Percentiles rank a stretch among this genome's conserved stretches.
phyloP scores from a whole-genome alignment of 768 basidiomycete species.

The Auriscalpium orientale region DNA sequence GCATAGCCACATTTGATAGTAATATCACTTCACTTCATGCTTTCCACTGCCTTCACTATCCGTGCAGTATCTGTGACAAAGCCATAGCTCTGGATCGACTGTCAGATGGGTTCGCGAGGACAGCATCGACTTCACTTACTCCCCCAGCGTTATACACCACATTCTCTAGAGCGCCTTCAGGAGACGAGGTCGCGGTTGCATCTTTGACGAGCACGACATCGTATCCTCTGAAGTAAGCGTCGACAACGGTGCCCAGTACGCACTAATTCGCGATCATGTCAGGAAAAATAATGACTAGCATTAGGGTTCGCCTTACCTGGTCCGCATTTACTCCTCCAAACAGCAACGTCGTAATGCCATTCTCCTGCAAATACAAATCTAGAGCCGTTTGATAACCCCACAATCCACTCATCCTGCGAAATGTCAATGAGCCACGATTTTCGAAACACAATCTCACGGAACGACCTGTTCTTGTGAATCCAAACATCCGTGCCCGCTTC shows the following conservation, averaged over 20 bases:
- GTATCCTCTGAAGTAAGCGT: slow-evolving; percentile 59
- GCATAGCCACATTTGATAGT: not conserved
- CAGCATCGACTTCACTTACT: slow-evolving; percentile 27
- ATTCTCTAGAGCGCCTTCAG: slow-evolving; percentile 47
- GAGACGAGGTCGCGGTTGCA: slow-evolving; percentile 56
- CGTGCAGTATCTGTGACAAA: slow-evolving; percentile 4
- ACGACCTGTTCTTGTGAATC: slow-evolving; percentile 64
- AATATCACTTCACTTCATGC: not conserved
- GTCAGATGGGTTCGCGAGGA: not conserved
- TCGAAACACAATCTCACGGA: not conserved
- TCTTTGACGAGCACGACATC: slow-evolving; percentile 54
- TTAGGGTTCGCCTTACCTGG: slow-evolving; percentile 34
- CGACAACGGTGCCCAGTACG: slow-evolving; percentile 54
- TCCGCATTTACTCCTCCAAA: slow-evolving; percentile 64
- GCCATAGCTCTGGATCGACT: not conserved
- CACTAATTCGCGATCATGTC: slow-evolving; percentile 32
- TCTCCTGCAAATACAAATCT: slow-evolving; percentile 55
- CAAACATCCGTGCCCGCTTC: slow-evolving; percentile 55
- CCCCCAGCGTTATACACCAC: slow-evolving; percentile 49
- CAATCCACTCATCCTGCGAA: slow-evolving; percentile 50
- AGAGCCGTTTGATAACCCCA: slow-evolving; percentile 60
- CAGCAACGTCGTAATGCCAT: slow-evolving; percentile 53
- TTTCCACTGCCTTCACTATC: not conserved
- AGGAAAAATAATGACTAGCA: not conserved
- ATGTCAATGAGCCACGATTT: not conserved